Percentiles rank a stretch among this genome's conserved stretches.
Conservation (phyloP, 2,329 filamentous ascomycete species). For the Coleophoma eucalyptorum region DNA sequence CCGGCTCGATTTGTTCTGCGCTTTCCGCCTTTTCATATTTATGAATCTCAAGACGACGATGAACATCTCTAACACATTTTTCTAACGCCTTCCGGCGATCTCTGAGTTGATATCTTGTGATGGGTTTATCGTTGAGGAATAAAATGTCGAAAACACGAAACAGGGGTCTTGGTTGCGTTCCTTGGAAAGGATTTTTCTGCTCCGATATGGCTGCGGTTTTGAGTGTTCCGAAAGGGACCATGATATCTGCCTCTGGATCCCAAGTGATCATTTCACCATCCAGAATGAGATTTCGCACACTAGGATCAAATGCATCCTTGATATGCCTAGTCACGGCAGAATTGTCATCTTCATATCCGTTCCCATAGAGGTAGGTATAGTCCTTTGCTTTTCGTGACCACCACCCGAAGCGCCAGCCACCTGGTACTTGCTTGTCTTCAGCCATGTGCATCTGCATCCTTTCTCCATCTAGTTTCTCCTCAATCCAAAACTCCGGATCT, state of each 20-base stretch:
- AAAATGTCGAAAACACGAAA: constrained; percentile 90
- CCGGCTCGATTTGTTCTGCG: constrained; percentile 71
- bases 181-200: constrained; percentile 66
- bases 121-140: constrained; percentile 74
- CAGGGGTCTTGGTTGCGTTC: constrained; percentile 64
- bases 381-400: constrained; percentile 97
- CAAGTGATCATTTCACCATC: constrained; percentile 99
- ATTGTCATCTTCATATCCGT: constrained; percentile 67
- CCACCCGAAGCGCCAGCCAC: constrained; percentile 74
- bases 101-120: constrained; percentile 79
- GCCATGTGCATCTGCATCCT: constrained; percentile 95
- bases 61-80: constrained; percentile 63
- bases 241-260: constrained; percentile 81
- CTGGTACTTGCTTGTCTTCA: constrained; percentile 61
- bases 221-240: constrained; percentile 85
- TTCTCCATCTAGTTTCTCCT: constrained; percentile 96
- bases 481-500: constrained; percentile 85
- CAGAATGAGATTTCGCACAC: constrained; percentile 82
- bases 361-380: constrained; percentile 91
- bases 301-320: constrained; percentile 68
- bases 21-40: constrained; percentile 62
- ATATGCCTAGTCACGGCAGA: constrained; percentile 79
- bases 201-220: constrained; percentile 86
- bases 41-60: constrained; percentile 81
- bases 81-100: constrained; percentile 76